Evolutionary conservation across 192 early-diverging fungal species (phyloP).

Genomic region (Coemansia sp.): DNA sequence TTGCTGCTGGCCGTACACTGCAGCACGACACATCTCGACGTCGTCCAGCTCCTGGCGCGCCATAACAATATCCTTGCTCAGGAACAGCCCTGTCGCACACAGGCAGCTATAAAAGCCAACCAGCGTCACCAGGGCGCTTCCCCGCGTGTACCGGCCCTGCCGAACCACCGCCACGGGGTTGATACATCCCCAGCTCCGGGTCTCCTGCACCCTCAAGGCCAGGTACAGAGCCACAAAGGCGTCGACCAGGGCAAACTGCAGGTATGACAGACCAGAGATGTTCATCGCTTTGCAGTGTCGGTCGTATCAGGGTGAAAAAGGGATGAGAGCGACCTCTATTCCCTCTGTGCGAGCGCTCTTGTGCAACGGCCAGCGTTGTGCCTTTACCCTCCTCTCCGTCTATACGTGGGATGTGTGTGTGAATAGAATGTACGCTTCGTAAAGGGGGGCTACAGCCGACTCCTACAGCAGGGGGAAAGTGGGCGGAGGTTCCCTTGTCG

Average conservation of each 20-base stretch:
- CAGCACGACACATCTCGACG: conserved; percentile 25
- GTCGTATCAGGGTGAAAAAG: too few relatives aligned
- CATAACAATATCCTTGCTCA: conserved; percentile 43
- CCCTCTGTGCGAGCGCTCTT: too few relatives aligned
- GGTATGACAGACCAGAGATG: conserved; percentile 41
- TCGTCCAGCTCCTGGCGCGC: conserved; percentile 39
- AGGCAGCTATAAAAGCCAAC: conserved; percentile 32
- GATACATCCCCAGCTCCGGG: conserved; percentile 29
- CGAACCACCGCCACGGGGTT: conserved; percentile 23
- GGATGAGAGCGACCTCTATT: too few relatives aligned
- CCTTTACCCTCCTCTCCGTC: too few relatives aligned
- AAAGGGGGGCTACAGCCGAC: too few relatives aligned
- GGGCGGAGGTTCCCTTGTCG: too few relatives aligned
- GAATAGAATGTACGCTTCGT: too few relatives aligned
- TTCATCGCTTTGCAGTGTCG: too few relatives aligned
- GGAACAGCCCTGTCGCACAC: conserved; percentile 16
- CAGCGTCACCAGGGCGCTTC: conserved; percentile 13
- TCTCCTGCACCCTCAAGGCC: conserved; percentile 24
- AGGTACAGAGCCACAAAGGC: conserved; percentile 32
- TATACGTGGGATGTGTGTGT: too few relatives aligned
- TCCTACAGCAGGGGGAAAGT: too few relatives aligned
- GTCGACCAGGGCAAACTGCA: conserved; percentile 46
- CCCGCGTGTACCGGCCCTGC: conserved; percentile 12
- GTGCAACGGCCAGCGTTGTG: too few relatives aligned
- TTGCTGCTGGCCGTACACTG: conserved; percentile 17